Evolutionary conservation across 2,329 filamentous ascomycete genomes (phyloP).

Genomic region (Bipolaris zeicola): DNA sequence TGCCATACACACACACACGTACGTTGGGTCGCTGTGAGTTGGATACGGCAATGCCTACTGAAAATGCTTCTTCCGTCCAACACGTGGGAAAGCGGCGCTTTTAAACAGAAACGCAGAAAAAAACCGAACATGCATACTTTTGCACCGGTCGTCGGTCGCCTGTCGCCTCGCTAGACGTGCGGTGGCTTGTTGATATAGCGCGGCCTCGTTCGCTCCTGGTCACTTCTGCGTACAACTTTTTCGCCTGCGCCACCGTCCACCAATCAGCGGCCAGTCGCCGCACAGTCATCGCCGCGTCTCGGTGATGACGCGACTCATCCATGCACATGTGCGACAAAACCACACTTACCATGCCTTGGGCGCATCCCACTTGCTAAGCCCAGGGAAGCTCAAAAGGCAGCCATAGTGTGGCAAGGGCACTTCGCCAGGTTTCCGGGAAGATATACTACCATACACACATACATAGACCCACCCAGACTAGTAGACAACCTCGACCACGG

Average conservation of each 20-base stretch:
- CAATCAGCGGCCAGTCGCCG: slow-evolving; percentile 19
- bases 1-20: slow-evolving; percentile 20
- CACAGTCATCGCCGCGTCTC: slow-evolving; percentile 21
- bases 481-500: neutral
- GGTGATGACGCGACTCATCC: slow-evolving; percentile 12
- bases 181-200: slow-evolving; percentile 8
- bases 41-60: slow-evolving; percentile 4
- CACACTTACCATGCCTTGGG: neutral
- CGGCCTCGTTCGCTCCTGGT: slow-evolving; percentile 8
- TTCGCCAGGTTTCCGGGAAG: neutral
- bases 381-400: neutral
- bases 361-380: neutral
- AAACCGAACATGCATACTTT: slow-evolving; percentile 2
- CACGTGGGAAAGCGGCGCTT: slow-evolving; percentile 6
- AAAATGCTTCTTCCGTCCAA: slow-evolving; percentile 4
- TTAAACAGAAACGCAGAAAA: slow-evolving; percentile 7
- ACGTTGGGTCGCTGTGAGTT: slow-evolving; percentile 8
- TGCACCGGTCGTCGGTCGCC: neutral
- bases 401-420: neutral
- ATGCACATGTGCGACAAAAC: neutral
- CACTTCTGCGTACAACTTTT: slow-evolving; percentile 18
- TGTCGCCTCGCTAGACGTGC: slow-evolving; percentile 2
- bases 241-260: slow-evolving; percentile 14
- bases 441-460: neutral
- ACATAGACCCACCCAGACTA: slow-evolving; percentile 7